These are phyloP conservation scores for Ascosphaera acerosa DNA, from an alignment of 2,329 filamentous ascomycete species.

Conservation along the genomic window DNA sequence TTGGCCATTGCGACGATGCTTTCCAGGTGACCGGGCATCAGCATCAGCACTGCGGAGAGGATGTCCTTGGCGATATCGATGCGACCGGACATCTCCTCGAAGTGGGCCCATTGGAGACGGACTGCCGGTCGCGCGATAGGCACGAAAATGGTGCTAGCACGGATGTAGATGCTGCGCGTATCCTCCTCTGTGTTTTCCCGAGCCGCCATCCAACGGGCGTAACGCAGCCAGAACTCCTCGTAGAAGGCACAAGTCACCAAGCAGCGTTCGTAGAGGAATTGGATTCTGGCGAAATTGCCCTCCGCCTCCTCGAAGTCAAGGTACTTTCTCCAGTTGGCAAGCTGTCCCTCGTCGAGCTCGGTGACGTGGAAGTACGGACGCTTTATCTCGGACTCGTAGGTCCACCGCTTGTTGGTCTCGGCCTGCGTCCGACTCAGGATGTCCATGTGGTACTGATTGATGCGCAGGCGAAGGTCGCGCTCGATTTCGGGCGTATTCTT, in stretches of 20 bases:
- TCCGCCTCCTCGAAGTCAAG: conserved; percentile 84
- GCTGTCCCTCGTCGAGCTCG: conserved; percentile 61
- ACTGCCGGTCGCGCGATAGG: conserved; percentile 66
- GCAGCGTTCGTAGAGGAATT: conserved; percentile 82
- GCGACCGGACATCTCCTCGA: conserved; percentile 65
- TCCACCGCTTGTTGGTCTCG: conserved; percentile 83
- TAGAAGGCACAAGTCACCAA: conserved; percentile 83
- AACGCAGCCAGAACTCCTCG: conserved; percentile 96
- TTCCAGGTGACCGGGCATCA: conserved; percentile 59
- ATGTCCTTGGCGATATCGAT: conserved; percentile 61
- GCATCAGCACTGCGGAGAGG: conserved; percentile 51
- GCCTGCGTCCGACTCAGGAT: conserved; percentile 57
- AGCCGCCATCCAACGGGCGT: conserved; percentile 74
- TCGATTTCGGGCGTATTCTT: conserved; percentile 59
- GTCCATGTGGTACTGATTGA: conserved; percentile 60
- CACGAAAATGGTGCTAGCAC: conserved; percentile 62
- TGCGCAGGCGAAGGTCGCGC: conserved; percentile 50
- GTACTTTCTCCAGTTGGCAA: conserved; percentile 86
- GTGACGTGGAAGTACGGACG: conserved; percentile 93
- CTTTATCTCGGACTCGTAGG: conserved; percentile 83
- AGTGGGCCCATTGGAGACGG: conserved; percentile 76
- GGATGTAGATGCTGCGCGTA: conserved; percentile 72
- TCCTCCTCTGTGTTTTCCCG: conserved; percentile 68
- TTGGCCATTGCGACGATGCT: conserved; percentile 76
- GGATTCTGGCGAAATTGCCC: conserved; percentile 45